Conservation (phyloP, 345 rosid species). For the Lepidium aucheri region DNA sequence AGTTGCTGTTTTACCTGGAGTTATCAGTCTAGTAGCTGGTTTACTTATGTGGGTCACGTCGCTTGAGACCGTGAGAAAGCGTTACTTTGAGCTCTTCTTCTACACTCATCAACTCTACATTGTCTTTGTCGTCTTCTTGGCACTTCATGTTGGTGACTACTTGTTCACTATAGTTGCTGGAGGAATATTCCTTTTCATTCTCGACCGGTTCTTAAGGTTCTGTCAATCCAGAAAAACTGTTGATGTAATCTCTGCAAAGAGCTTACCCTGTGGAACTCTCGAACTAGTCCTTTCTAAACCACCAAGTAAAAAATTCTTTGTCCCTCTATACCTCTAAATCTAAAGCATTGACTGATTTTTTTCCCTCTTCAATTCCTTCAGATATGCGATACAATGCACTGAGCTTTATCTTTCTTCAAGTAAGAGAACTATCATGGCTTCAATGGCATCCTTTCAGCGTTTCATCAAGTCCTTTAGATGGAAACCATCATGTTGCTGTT, state of each 20-base stretch:
- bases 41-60: slow-evolving; percentile 87
- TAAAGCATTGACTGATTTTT: not conserved
- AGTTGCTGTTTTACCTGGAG: slow-evolving; percentile 61
- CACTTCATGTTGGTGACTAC: slow-evolving; percentile 75
- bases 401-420: slow-evolving; percentile 80
- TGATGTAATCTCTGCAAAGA: slow-evolving; percentile 58
- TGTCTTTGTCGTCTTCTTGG: slow-evolving; percentile 69
- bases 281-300: slow-evolving; percentile 74
- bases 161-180: slow-evolving; percentile 68
- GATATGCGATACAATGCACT: slow-evolving; percentile 77
- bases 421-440: slow-evolving; percentile 78
- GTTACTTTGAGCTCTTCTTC: slow-evolving; percentile 80
- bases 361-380: slow-evolving; percentile 3
- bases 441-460: slow-evolving; percentile 99
- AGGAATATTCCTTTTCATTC: slow-evolving; percentile 68
- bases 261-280: slow-evolving; percentile 74
- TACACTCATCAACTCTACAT: slow-evolving; percentile 87
- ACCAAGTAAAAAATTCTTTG: slow-evolving; percentile 36
- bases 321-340: not conserved
- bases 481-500: slow-evolving; percentile 52
- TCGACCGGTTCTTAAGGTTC: slow-evolving; percentile 87
- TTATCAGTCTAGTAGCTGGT: slow-evolving; percentile 71
- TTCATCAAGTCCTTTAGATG: slow-evolving; percentile 83
- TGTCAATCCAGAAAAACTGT: slow-evolving; percentile 75
- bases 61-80: slow-evolving; percentile 52